Conservation (phyloP, 495 filamentous ascomycete species). For the Tuber magnatum region DNA sequence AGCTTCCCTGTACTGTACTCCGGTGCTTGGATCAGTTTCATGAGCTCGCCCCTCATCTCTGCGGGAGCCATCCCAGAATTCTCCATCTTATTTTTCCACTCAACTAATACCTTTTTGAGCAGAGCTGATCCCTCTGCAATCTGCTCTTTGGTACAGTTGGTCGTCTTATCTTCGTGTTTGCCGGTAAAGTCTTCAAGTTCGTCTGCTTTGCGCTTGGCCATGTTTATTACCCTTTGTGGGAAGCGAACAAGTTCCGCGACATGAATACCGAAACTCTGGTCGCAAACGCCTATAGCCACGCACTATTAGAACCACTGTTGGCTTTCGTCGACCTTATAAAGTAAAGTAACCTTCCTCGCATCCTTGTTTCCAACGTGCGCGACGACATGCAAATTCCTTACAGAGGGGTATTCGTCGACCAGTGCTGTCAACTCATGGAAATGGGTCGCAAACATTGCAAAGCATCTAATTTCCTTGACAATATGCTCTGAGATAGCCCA, state of each 20-base stretch:
- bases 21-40: slow-evolving; percentile 67
- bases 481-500: slow-evolving; percentile 98
- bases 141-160: slow-evolving; percentile 59
- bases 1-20: slow-evolving; percentile 47
- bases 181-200: slow-evolving; percentile 94
- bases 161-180: slow-evolving; percentile 56
- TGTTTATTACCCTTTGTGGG: slow-evolving; percentile 92
- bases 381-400: slow-evolving; percentile 90
- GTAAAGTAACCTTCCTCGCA: slow-evolving; percentile 80
- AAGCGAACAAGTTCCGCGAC: slow-evolving; percentile 98
- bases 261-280: slow-evolving; percentile 96
- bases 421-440: slow-evolving; percentile 96
- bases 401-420: slow-evolving; percentile 72
- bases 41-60: slow-evolving; percentile 72
- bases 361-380: slow-evolving; percentile 65
- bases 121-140: slow-evolving; percentile 82
- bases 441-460: slow-evolving; percentile 91
- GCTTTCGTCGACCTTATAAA: slow-evolving; percentile 88
- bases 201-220: slow-evolving; percentile 96
- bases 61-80: slow-evolving; percentile 58
- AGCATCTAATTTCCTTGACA: slow-evolving; percentile 86
- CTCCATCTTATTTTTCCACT: slow-evolving; percentile 83
- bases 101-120: slow-evolving; percentile 74
- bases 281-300: slow-evolving; percentile 59
- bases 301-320: background rate